These are phyloP conservation scores for Sanghuangporus weigelae DNA, from an alignment of 1,284 basidiomycete genomes.

Conservation along the genomic window DNA sequence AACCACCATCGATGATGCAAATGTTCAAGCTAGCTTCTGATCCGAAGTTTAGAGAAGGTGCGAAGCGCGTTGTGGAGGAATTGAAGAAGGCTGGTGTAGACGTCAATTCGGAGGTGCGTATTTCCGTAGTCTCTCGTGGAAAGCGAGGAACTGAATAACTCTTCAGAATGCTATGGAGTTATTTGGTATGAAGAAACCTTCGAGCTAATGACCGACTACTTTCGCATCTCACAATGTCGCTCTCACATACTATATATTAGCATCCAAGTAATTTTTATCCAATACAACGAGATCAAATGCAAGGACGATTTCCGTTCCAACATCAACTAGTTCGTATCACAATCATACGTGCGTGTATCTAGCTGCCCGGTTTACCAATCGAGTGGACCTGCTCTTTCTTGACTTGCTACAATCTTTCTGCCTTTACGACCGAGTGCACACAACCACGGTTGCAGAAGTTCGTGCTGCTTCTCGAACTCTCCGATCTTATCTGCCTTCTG, in stretches of 20 bases:
- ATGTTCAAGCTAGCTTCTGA: conserved; percentile 49
- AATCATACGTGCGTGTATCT: not conserved
- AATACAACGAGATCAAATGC: not conserved
- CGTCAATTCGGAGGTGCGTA: conserved; percentile 37
- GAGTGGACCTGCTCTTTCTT: not conserved
- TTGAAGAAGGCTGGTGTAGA: conserved; percentile 57
- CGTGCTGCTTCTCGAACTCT: conserved; percentile 73
- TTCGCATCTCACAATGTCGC: not conserved
- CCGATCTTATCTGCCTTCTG: conserved; percentile 67
- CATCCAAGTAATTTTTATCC: not conserved
- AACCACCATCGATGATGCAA: conserved; percentile 44
- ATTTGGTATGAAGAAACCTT: conserved; percentile 12
- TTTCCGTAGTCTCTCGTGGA: not conserved
- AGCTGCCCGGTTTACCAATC: not conserved
- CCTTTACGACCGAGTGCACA: conserved; percentile 88
- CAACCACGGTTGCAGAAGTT: conserved; percentile 85
- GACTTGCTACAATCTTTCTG: conserved; percentile 54
- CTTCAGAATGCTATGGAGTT: conserved; percentile 13
- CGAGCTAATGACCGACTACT: not conserved
- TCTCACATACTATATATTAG: not conserved
- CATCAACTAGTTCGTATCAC: not conserved
- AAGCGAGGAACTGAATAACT: not conserved
- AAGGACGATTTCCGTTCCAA: no score
- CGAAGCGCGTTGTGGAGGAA: conserved; percentile 43
- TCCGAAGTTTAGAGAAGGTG: conserved; percentile 45